phyloP scores from a whole-genome alignment of 2,329 filamentous ascomycete species.

The Trichoderma pleuroti region DNA sequence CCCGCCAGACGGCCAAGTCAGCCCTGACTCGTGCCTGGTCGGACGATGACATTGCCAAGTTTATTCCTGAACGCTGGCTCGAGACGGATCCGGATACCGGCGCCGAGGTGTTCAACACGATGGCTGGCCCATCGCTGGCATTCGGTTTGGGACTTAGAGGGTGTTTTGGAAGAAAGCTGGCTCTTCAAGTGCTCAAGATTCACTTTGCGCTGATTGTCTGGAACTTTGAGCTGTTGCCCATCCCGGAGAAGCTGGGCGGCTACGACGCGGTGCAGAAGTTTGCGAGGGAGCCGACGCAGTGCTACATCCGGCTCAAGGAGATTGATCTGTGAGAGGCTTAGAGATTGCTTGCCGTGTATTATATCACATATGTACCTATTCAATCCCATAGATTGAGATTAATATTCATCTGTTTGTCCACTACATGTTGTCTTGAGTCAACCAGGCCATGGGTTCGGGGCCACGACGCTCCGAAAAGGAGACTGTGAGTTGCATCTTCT shows the following conservation, averaged over 20 bases:
- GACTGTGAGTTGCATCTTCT: neutral
- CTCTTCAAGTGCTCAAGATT: conserved; percentile 34
- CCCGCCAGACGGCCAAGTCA: neutral
- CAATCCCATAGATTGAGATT: neutral
- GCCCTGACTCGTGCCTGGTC: conserved; percentile 27
- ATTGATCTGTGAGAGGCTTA: neutral
- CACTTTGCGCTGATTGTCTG: conserved; percentile 36
- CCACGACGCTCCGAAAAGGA: neutral
- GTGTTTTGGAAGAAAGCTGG: conserved; percentile 39
- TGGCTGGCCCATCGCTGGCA: conserved; percentile 34
- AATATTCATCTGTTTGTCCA: neutral
- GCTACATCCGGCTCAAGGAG: conserved; percentile 1
- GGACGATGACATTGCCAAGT: conserved; percentile 27
- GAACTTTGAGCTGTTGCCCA: conserved; percentile 32
- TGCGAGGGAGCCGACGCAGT: conserved; percentile 10
- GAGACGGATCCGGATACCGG: conserved; percentile 8
- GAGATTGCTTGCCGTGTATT: neutral
- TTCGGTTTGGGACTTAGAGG: conserved; percentile 37
- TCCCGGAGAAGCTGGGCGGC: conserved; percentile 3
- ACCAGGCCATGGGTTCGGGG: neutral
- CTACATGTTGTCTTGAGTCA: neutral
- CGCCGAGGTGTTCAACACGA: conserved; percentile 28
- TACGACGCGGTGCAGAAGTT: conserved; percentile 12
- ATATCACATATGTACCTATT: neutral
- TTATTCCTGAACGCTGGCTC: conserved; percentile 39